Conservation (phyloP, 257 asterid species). For the Solanum paucissectum region DNA sequence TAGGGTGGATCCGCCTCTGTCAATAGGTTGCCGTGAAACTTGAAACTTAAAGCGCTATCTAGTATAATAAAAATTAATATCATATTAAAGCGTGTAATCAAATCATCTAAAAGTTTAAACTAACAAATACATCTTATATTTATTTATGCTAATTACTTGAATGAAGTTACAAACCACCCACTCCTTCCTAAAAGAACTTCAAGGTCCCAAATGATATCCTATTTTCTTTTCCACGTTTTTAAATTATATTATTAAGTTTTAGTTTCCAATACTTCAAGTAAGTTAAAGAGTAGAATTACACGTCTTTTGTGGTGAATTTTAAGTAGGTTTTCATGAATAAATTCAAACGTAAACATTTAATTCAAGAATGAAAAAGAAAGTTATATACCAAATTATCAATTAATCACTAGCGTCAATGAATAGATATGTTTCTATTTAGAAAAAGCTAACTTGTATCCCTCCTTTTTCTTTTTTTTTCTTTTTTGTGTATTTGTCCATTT, state of each 20-base stretch:
- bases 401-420: neutral
- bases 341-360: neutral
- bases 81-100: neutral
- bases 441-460: neutral
- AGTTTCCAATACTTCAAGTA: neutral
- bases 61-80: neutral
- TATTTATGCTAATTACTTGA: neutral
- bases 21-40: no score
- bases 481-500: neutral
- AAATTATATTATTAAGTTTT: neutral
- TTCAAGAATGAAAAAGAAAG: neutral
- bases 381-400: no score
- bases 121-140: neutral
- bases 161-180: neutral
- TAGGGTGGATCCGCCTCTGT: no score
- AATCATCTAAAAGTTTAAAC: neutral
- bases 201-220: neutral
- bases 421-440: neutral
- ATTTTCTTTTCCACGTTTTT: neutral
- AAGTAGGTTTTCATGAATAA: neutral
- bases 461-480: no score
- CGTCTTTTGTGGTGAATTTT: neutral
- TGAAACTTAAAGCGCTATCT: no score
- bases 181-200: neutral
- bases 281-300: neutral